Percentiles rank a stretch among this genome's conserved stretches.
These are phyloP conservation scores for Pistacia vera DNA, from an alignment of 345 rosid species.

Conservation along the genomic window DNA sequence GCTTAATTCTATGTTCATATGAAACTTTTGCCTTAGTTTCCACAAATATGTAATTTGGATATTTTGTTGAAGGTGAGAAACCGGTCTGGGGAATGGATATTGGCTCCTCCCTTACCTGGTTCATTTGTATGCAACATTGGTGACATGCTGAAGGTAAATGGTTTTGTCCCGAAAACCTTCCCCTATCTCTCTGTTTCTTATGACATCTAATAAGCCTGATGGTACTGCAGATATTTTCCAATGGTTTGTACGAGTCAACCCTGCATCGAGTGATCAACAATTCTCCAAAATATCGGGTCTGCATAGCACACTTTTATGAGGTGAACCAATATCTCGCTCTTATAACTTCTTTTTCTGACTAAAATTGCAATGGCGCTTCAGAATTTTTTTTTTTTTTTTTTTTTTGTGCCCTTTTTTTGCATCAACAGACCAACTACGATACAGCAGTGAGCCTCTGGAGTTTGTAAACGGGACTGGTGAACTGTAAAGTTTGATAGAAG, in stretches of 20 bases:
- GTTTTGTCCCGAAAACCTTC: background rate
- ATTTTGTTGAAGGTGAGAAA: constrained; percentile 67
- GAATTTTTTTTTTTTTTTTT: background rate
- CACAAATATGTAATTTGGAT: background rate
- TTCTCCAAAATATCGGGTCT: constrained; percentile 60
- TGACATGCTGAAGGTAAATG: constrained; percentile 83
- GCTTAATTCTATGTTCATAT: background rate
- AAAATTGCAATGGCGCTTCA: constrained; percentile 7
- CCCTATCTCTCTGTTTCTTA: background rate
- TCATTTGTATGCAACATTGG: constrained; percentile 92
- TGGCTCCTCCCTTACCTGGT: constrained; percentile 82
- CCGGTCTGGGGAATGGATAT: constrained; percentile 77
- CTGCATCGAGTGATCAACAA: constrained; percentile 70
- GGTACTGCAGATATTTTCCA: constrained; percentile 65
- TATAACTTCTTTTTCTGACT: background rate
- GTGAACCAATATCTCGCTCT: constrained; percentile 31
- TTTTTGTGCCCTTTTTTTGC: background rate
- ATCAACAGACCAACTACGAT: constrained; percentile 62
- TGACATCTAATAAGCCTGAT: background rate
- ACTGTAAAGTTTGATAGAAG: constrained; percentile 46
- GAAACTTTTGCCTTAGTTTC: background rate
- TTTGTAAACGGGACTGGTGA: constrained; percentile 53
- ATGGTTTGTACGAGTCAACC: constrained; percentile 84
- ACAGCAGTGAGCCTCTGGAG: constrained; percentile 75
- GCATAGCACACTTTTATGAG: constrained; percentile 81